phyloP scores from a whole-genome alignment of 225 moss, liverwort and hornwort species.

The Lunularia cruciata region DNA sequence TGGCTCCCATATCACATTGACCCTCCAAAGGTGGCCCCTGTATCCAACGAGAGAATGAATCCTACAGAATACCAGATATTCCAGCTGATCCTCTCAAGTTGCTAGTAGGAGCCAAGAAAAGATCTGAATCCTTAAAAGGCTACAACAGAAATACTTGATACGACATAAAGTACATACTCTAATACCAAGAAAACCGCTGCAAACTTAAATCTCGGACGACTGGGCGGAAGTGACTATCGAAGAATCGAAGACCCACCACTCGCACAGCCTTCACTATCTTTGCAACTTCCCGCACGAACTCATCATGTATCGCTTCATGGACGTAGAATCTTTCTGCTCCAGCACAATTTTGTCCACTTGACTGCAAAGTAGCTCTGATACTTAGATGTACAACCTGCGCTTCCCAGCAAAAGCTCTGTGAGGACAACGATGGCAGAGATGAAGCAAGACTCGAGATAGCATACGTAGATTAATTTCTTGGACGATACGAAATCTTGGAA shows the following conservation, averaged over 20 bases:
- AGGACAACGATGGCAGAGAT: neutral
- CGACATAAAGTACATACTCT: neutral
- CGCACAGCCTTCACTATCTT: conserved; percentile 44
- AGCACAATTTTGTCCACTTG: conserved; percentile 60
- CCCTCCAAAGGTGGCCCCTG: conserved; percentile 53
- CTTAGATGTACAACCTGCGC: conserved; percentile 40
- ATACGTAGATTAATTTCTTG: too few relatives aligned
- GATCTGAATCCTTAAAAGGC: neutral
- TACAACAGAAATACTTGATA: too few relatives aligned
- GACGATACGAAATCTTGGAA: too few relatives aligned
- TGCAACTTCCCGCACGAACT: conserved; percentile 43
- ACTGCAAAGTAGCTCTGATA: conserved; percentile 43
- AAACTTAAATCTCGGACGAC: too few relatives aligned
- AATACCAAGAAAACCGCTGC: too few relatives aligned
- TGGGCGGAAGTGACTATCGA: neutral
- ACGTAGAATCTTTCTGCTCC: conserved; percentile 59
- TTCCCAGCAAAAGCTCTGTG: neutral
- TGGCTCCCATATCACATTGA: conserved; percentile 53
- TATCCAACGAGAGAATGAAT: neutral
- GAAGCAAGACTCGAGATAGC: neutral
- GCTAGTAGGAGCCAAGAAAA: too few relatives aligned
- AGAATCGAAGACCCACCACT: conserved; percentile 34
- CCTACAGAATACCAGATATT: neutral
- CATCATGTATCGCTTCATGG: conserved; percentile 42
- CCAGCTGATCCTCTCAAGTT: neutral